Evolutionary conservation across 345 rosid species (phyloP), one percentile per base, ranked within the genome.

Genomic region (Erysimum cheiranthoides): DNA sequence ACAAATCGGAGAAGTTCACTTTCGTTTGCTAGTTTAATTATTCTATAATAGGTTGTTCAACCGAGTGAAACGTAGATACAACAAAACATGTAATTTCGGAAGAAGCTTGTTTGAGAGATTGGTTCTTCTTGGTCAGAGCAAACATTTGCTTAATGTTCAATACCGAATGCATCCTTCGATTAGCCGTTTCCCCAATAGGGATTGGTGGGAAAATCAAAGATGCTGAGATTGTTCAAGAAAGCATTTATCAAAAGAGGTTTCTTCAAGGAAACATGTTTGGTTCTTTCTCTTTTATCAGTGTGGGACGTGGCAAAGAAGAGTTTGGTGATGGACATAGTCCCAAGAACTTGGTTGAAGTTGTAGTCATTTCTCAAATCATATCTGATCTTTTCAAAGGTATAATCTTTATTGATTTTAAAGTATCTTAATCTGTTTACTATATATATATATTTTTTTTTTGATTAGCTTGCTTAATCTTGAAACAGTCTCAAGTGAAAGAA

Each of bases 81-180:
- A 3, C 47, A 2, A 42, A 13, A 13, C 47, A 42, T 13, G 14
- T 13, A n/a, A n/a, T n/a, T 85, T 87, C 2, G 86, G 96, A 16
- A 85, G 90, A 77, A 91, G 97, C 79, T 84, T 88, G 50, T 88
- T 88, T 66, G 87, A 85, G 46, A 87, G 96, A 69, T 68, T 90
- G 71, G 84, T 70, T 42, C 8, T 57, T 0, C 47, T 87, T 42
- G 87, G 85, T 31, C 81, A 87, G 10, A 1, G 66, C 3, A 91
- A 83, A 53, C 88, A 89, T 47, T 82, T 86, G 25, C 73, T 89
- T 4, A 39, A 83, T 65, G 75, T 79, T 9, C 93, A 87, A 62
- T 87, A 89, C 43, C 70, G 97, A 30, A 91, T 91, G 92, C 96
- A 91, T 81, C 96, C 92, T 2, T 77, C 78, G 2, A 88, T 89